Evolutionary conservation across 768 basidiomycete genomes (phyloP).

Genomic region (Mycena galopus): DNA sequence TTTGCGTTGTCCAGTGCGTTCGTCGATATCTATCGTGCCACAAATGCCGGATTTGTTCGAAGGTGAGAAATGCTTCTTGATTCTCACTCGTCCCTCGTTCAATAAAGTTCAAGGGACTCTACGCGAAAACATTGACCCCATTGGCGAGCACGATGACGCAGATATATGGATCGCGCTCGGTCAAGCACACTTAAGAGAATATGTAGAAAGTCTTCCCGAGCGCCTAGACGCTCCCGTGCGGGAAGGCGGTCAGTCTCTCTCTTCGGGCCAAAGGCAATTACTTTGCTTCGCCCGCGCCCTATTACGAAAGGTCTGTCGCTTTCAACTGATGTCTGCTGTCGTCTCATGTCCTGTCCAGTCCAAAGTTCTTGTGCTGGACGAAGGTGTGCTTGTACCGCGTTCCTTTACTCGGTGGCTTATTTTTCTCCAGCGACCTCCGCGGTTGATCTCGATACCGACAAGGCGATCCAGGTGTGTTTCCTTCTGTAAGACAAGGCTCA

Average conservation of each 20-base stretch:
- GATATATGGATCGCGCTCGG: constrained; percentile 91
- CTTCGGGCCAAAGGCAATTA: constrained; percentile 88
- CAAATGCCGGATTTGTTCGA: constrained; percentile 66
- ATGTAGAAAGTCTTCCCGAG: constrained; percentile 73
- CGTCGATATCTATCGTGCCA: constrained; percentile 87
- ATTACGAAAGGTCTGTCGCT: constrained; percentile 70
- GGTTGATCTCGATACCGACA: constrained; percentile 92
- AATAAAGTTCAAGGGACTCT: constrained; percentile 68
- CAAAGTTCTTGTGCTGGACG: constrained; percentile 93
- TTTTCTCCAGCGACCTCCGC: constrained; percentile 78
- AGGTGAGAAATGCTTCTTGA: neutral
- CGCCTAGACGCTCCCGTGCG: constrained; percentile 79
- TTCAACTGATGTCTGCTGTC: neutral
- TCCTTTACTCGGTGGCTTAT: constrained; percentile 21
- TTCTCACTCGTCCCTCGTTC: neutral
- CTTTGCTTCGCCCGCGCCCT: constrained; percentile 91
- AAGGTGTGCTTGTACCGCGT: constrained; percentile 62
- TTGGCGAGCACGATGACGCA: constrained; percentile 77
- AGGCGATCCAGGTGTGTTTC: constrained; percentile 72
- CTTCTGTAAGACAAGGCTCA: too few species aligned
- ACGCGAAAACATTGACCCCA: constrained; percentile 92
- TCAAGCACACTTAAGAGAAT: constrained; percentile 81
- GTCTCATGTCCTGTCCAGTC: constrained; percentile 56
- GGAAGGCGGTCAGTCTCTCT: constrained; percentile 87
- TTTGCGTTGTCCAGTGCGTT: constrained; percentile 71